Base-by-base conservation (phyloP, 495 filamentous ascomycete genomes). In the Articulospora tetracladia region DNA sequence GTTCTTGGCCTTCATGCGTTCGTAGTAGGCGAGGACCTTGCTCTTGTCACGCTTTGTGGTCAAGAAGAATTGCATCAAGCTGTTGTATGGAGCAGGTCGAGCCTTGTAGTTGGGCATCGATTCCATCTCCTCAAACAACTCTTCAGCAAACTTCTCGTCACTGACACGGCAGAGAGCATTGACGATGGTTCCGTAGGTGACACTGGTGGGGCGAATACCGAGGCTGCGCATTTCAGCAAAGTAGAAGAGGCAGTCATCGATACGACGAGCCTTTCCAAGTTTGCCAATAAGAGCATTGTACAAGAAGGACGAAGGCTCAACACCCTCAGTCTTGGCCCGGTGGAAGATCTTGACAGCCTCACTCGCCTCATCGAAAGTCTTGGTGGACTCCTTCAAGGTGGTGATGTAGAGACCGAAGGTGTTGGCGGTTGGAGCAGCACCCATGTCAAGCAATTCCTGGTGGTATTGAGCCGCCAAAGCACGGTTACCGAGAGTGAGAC, bases 81-180 rank as follows among this genome's bases (percentile, higher is more conserved):
- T 93, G 77, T 98, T 97, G 80, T 98, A 98, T 3, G 94, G 94
- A 11, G 94, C 94, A 2, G 95, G 90, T 7, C 94, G 85, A 41
- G 94, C 91, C 78, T 98, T 97, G 85, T 98, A 98, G 77, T 98
- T 98, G 39, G 92, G 90, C 90, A 96, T 96, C 39, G 85, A 86
- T 77, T 98, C 94, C 94, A 98, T 98, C 77, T 98, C 95, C 66
- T 97, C 91, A 71, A 98, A 98, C 66, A 98, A 86, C 73, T 98
- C 90, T 68, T 97, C 94, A 50, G 94, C 94, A 68, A 97, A 96
- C 55, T 92, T 92, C 74, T 98, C 94, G 62, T 98, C 93, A 68
- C 91, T 94, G 57, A 98, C 95, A 60, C 94, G 92, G 78, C 92
- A 97, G 6, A 98, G 83, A 34, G 94, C 94, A 65, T 98, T 98